Evolutionary conservation across 1,284 basidiomycete species (phyloP).

Genomic region (Afroboletus lepidellus): DNA sequence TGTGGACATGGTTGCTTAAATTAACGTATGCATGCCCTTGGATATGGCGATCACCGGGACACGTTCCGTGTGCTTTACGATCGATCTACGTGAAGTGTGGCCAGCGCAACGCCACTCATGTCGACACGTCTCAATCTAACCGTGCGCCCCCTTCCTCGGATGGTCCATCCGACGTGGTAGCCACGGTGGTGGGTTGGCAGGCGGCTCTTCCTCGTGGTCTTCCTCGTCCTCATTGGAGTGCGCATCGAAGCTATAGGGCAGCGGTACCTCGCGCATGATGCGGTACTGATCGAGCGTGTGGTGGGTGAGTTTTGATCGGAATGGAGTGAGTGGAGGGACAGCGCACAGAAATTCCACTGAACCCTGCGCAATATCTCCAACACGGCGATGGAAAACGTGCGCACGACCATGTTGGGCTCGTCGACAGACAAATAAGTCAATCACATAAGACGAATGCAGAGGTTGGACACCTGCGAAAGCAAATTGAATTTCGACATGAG

Average conservation of each 20-base stretch:
- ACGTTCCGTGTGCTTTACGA: neutral
- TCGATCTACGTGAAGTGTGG: neutral
- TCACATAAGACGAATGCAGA: conserved; percentile 81
- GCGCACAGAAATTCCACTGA: conserved; percentile 91
- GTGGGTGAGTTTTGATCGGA: too few relatives aligned
- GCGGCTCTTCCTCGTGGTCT: neutral
- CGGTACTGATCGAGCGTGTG: conserved; percentile 87
- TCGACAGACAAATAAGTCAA: conserved; percentile 69
- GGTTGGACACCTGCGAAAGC: conserved; percentile 58
- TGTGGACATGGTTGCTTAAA: neutral
- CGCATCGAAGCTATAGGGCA: conserved; percentile 65
- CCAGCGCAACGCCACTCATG: neutral
- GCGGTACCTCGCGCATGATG: conserved; percentile 71
- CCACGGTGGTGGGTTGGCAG: neutral
- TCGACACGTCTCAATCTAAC: neutral
- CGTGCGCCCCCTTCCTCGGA: neutral
- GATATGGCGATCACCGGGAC: neutral
- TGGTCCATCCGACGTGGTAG: neutral
- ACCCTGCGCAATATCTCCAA: conserved; percentile 81
- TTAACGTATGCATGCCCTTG: neutral
- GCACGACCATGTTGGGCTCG: conserved; percentile 50
- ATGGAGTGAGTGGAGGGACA: neutral
- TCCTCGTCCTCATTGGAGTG: conserved; percentile 17
- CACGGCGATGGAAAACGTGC: conserved; percentile 68
- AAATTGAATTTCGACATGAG: neutral